These are phyloP conservation scores for Candida fluviatilis DNA, from an alignment of 805 yeast species.

Conservation along the genomic window DNA sequence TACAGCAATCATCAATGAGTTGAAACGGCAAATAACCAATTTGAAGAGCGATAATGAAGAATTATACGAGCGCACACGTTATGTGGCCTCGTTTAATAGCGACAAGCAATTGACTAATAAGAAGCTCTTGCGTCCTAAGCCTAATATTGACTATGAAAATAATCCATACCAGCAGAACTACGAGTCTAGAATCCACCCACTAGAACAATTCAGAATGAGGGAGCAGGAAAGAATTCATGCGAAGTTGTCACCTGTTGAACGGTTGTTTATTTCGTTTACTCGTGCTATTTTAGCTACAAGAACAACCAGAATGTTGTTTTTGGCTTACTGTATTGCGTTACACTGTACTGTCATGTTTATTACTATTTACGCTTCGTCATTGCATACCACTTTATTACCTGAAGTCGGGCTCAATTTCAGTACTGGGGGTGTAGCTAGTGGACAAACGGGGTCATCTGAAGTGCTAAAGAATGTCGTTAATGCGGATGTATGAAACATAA, in stretches of 20 bases:
- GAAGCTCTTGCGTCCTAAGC: constrained; percentile 24
- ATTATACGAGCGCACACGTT: constrained; percentile 73
- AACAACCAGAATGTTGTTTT: constrained; percentile 65
- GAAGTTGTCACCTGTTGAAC: constrained; percentile 70
- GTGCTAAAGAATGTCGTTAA: constrained; percentile 2
- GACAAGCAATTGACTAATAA: background rate
- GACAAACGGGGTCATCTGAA: constrained; percentile 11
- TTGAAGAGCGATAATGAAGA: constrained; percentile 73
- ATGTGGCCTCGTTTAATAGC: constrained; percentile 49
- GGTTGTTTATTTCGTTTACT: constrained; percentile 69
- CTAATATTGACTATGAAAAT: constrained; percentile 49
- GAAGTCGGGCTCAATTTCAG: constrained; percentile 40
- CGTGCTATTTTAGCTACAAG: constrained; percentile 72
- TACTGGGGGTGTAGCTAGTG: constrained; percentile 37
- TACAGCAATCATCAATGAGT: constrained; percentile 48
- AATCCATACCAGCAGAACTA: constrained; percentile 56
- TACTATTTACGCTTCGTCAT: constrained; percentile 50
- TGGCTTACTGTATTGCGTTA: constrained; percentile 67
- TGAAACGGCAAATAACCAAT: constrained; percentile 58
- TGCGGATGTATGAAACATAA: background rate
- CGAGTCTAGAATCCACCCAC: constrained; percentile 77
- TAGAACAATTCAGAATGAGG: constrained; percentile 72
- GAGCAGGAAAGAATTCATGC: constrained; percentile 75
- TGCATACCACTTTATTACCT: constrained; percentile 43
- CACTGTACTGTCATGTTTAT: constrained; percentile 70